Evolutionary conservation across 257 asterid species (phyloP), one percentile per base, ranked within the genome.

Genomic region (Nicotiana tabacum): DNA sequence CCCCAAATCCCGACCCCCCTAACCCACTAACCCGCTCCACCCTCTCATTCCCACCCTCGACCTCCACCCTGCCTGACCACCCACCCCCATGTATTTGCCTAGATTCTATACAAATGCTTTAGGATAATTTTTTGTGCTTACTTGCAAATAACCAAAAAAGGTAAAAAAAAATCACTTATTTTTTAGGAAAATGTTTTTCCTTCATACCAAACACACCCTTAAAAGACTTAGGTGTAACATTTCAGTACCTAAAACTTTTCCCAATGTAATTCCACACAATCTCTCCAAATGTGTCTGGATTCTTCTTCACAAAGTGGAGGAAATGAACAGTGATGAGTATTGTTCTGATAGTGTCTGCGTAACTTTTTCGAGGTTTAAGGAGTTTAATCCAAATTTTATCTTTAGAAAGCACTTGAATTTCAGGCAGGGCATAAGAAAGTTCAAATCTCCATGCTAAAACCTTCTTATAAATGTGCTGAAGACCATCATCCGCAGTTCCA

Each of bases 381-480:
- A 93, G 94, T 88, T 87, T 89, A 27, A 91, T 86, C 98, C 97
- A 93, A 77, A 55, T 48, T 76, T 84, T 86, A 35, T 88, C 84
- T 74, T 86, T 86, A 29, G 83, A 65, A 66, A 90, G 91, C 62
- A 87, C 95, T 83, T 87, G 83, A 72, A 92, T 81, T 80, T 87
- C 94, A 4, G 98, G 95, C 58, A 55, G 81, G 82, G n/a, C 84
- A 76, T 77, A 81, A 29, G 89, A 88, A 32, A 93, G 90, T 12
- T 86, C 88, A 81, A 90, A 88, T 84, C 84, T 92, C 98, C 98
- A 92, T 9, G 95, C 98, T 67, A 84, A 66, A 7, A 85, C 92
- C 87, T 84, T 87, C 90, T 83, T 88, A 29, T 67, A 88, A 56
- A 92, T 66, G 77, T 76, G 65, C 85, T 77, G 87, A 67, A 86